Percentiles rank a stretch among this genome's conserved stretches.
phyloP scores from a whole-genome alignment of 805 yeast genomes.

The Candida gorgasii region DNA sequence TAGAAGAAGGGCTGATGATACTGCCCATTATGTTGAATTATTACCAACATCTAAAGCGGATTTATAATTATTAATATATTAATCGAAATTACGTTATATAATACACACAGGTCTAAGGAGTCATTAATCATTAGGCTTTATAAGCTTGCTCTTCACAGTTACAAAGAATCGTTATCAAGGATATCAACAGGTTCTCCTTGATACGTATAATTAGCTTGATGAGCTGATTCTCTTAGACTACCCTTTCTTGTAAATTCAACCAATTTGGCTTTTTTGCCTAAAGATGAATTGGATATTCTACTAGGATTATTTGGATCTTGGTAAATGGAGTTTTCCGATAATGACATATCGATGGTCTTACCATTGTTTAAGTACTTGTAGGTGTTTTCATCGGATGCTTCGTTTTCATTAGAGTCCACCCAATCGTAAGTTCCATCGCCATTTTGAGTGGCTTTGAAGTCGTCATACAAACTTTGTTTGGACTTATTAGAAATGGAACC shows the following conservation, averaged over 20 bases:
- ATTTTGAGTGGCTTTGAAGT: conserved; percentile 29
- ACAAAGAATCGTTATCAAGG: conserved; percentile 33
- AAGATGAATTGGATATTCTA: conserved; percentile 18
- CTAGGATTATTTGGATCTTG: conserved; percentile 11
- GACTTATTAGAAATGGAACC: conserved; percentile 8
- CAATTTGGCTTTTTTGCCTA: conserved; percentile 39
- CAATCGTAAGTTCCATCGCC: conserved; percentile 33
- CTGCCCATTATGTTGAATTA: conserved; percentile 61
- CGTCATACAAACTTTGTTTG: conserved; percentile 24
- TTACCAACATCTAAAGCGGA: conserved; percentile 23
- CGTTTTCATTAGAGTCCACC: conserved; percentile 19
- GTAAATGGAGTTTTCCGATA: conserved; percentile 24
- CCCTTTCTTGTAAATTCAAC: conserved; percentile 50
- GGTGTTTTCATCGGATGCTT: conserved; percentile 1
- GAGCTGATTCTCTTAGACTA: conserved; percentile 41
- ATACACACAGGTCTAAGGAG: neutral
- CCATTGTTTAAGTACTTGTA: conserved; percentile 18
- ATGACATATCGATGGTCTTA: conserved; percentile 14
- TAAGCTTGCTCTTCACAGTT: no score
- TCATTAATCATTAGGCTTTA: conserved; percentile 2
- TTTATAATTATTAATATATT: conserved; percentile 12
- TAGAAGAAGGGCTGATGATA: conserved; percentile 83
- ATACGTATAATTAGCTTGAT: conserved; percentile 28
- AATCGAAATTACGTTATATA: conserved; percentile 10
- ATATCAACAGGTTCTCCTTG: conserved; percentile 38